Conservation (phyloP, 768 basidiomycete species). For the Fomitopsis serialis region DNA sequence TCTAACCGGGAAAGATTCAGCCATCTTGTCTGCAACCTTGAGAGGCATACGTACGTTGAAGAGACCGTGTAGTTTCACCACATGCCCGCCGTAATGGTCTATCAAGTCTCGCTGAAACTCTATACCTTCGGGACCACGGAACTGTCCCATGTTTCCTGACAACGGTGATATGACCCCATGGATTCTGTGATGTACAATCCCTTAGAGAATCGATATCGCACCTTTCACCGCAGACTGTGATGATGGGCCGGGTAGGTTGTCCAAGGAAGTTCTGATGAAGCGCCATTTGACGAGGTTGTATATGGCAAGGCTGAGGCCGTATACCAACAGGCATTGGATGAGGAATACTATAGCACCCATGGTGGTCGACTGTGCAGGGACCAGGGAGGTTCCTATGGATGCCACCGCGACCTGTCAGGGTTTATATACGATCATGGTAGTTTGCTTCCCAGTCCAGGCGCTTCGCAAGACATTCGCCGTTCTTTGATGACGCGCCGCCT, state of each 20-base stretch:
- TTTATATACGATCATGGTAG: too few species aligned
- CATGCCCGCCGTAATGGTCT: constrained; percentile 11
- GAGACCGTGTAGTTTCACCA: constrained; percentile 11
- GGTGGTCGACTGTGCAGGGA: too few species aligned
- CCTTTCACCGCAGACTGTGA: background rate
- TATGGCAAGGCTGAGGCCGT: too few species aligned
- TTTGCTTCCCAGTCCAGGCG: too few species aligned
- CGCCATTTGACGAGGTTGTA: background rate
- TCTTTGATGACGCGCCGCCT: too few species aligned
- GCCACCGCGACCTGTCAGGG: too few species aligned
- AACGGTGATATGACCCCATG: too few species aligned
- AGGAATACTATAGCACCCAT: background rate
- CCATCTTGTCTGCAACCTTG: background rate
- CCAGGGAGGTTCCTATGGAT: too few species aligned
- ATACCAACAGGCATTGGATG: too few species aligned
- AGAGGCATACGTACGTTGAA: constrained; percentile 13
- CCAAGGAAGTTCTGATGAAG: constrained; percentile 19
- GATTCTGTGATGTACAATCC: too few species aligned
- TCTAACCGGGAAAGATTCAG: constrained; percentile 6
- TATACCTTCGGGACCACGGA: constrained; percentile 12
- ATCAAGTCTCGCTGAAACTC: constrained; percentile 13
- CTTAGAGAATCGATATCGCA: too few species aligned
- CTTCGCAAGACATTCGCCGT: too few species aligned
- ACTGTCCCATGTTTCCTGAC: constrained; percentile 16
- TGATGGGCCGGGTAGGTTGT: constrained; percentile 35